These are phyloP conservation scores for Talaromyces atroroseus DNA, from an alignment of 2,329 filamentous ascomycete species.

Conservation along the genomic window DNA sequence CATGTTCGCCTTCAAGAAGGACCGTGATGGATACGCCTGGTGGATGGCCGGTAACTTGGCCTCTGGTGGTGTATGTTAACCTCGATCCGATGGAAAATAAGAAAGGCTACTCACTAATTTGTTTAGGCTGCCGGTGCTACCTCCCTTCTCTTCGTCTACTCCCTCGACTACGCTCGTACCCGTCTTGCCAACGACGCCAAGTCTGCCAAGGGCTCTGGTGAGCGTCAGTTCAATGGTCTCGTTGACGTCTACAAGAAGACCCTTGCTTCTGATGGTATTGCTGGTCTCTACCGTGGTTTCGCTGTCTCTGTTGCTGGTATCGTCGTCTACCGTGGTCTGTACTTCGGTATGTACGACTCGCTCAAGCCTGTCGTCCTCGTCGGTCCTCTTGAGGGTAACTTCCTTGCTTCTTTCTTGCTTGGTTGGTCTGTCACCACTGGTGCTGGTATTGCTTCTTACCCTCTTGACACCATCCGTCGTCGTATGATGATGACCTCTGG, in stretches of 20 bases:
- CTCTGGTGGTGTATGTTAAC: slow-evolving; percentile 87
- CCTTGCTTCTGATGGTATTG: slow-evolving; percentile 95
- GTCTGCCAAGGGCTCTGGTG: slow-evolving; percentile 89
- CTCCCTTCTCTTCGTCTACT: slow-evolving; percentile 99
- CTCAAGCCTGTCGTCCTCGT: slow-evolving; percentile 97
- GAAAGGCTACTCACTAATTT: slow-evolving; percentile 3
- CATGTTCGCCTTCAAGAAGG: slow-evolving; percentile 99
- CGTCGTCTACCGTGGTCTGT: slow-evolving; percentile 99
- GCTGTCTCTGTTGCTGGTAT: slow-evolving; percentile 99
- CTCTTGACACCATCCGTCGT: slow-evolving; percentile 99
- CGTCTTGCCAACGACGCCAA: slow-evolving; percentile 99
- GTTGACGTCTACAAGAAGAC: slow-evolving; percentile 99
- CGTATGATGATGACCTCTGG: slow-evolving; percentile 99
- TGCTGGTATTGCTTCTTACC: slow-evolving; percentile 99
- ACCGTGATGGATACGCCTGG: slow-evolving; percentile 93
- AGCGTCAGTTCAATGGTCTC: slow-evolving; percentile 99
- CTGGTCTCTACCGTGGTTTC: slow-evolving; percentile 99
- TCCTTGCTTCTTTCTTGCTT: slow-evolving; percentile 98
- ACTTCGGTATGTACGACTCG: slow-evolving; percentile 99
- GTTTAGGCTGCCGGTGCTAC: slow-evolving; percentile 90
- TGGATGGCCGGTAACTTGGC: slow-evolving; percentile 99
- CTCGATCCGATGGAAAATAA: not conserved
- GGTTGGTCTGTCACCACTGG: slow-evolving; percentile 99
- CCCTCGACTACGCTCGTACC: slow-evolving; percentile 99
- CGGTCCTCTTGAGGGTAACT: slow-evolving; percentile 91